Conservation (phyloP, 352 stramenopile genomes). For the Thraustochytrium striatum region DNA sequence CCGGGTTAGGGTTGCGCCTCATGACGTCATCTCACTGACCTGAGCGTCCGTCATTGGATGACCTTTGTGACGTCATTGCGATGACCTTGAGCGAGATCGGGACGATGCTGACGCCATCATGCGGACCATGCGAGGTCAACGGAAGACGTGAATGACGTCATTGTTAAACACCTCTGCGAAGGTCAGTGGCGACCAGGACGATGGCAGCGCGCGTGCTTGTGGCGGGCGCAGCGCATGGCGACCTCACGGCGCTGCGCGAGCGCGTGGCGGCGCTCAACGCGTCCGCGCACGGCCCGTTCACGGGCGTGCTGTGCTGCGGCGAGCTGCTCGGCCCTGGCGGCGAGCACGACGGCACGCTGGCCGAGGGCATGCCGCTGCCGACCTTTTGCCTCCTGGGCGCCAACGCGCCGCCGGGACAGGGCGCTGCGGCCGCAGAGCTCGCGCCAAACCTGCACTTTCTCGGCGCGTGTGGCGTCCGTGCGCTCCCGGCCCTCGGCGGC, state of each 20-base stretch:
- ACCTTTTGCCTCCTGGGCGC: constrained; percentile 5
- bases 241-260: constrained; percentile 48
- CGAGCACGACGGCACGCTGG: neutral
- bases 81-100: too few relatives aligned
- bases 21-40: too few relatives aligned
- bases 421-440: neutral
- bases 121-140: too few relatives aligned
- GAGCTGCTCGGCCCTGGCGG: constrained; percentile 48
- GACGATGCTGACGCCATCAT: too few relatives aligned
- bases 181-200: too few relatives aligned
- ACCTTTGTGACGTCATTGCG: too few relatives aligned
- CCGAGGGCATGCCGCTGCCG: neutral
- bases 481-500: neutral
- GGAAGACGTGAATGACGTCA: too few relatives aligned
- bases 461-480: constrained; percentile 4
- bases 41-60: too few relatives aligned
- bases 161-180: too few relatives aligned
- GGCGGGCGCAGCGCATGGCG: constrained; percentile 53
- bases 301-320: constrained; percentile 53
- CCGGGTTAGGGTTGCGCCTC: too few relatives aligned
- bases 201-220: too few relatives aligned
- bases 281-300: constrained; percentile 54
- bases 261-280: constrained; percentile 51
- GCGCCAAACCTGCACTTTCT: constrained; percentile 15
- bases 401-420: neutral